Conservation (phyloP, 2,329 filamentous ascomycete species). For the Fragosphaeria purpurea region DNA sequence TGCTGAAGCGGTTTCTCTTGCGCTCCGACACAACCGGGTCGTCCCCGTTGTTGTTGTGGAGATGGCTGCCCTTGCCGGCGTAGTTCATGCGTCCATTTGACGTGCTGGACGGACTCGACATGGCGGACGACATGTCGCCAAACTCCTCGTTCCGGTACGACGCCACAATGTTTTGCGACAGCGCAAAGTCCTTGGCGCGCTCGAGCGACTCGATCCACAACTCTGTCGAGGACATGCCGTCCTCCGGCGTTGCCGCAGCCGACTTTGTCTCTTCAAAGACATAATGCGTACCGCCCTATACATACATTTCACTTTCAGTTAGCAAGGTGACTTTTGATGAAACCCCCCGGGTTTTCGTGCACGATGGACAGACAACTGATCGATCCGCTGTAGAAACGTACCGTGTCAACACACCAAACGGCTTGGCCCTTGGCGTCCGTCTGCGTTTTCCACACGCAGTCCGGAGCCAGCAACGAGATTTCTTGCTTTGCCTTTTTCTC, state of each 20-base stretch:
- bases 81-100: conserved; percentile 49
- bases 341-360: neutral
- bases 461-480: conserved; percentile 67
- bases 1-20: conserved; percentile 68
- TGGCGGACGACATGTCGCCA: conserved; percentile 56
- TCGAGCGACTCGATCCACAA: conserved; percentile 92
- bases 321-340: neutral
- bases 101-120: conserved; percentile 71
- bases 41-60: conserved; percentile 29
- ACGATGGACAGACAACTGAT: neutral
- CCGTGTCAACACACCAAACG: conserved; percentile 86
- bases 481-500: conserved; percentile 94
- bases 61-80: conserved; percentile 42
- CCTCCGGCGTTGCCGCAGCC: conserved; percentile 47
- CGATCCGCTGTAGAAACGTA: conserved; percentile 38
- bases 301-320: no score
- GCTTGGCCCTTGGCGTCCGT: conserved; percentile 79
- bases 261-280: conserved; percentile 90
- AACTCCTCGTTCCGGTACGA: conserved; percentile 61
- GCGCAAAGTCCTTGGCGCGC: conserved; percentile 72
- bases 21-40: conserved; percentile 30
- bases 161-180: conserved; percentile 58
- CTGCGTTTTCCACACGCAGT: conserved; percentile 69
- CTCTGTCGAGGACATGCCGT: conserved; percentile 59
- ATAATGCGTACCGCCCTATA: conserved; percentile 69